Evolutionary conservation across 2,329 filamentous ascomycete genomes (phyloP), one percentile per base, ranked within the genome.

Genomic region (Scolecobasidium constrictum): DNA sequence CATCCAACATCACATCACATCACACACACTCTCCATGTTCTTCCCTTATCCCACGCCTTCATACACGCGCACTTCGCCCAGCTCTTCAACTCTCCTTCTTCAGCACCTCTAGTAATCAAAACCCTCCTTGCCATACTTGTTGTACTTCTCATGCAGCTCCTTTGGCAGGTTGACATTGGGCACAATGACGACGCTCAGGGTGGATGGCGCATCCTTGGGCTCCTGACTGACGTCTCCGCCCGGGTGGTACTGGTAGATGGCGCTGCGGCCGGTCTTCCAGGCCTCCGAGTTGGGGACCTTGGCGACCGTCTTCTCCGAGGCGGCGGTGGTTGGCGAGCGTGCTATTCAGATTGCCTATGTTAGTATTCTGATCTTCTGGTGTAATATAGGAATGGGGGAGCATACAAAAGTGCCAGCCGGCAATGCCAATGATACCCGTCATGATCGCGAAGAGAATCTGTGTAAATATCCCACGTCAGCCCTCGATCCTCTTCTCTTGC

Each of bases 91-190:
- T n/a, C n/a, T n/a, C n/a, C n/a, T n/a, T n/a, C n/a, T n/a, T n/a
- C n/a, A n/a, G n/a, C n/a, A n/a, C n/a, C n/a, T 31, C 26, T 31
- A 31, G n/a, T 31, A 31, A n/a, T 31, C 26, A 18, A 26, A 96
- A 54, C 86, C 88, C 54, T 96, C 92, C 79, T 96, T 96, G 66
- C 92, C 92, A 79, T 86, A 96, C 76, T 98, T 98, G 84, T 98
- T 98, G 79, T 83, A 96, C 71, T 83, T 83, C 56, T 98, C 92
- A 71, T 98, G 92, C 51, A 95, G 78, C 57, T 82, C 75, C 81
- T 83, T 87, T 60, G 92, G 88, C 54, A 96, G 73, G 59, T 82
- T 92, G 60, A 98, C 88, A 60, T 94, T 83, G 57, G 92, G 92
- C 43, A 98, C 74, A 61, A 98, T 81, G 55, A 95, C 88, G 51